phyloP scores from a whole-genome alignment of 2,329 filamentous ascomycete genomes.

The Monilinia vaccinii-corymbosi region DNA sequence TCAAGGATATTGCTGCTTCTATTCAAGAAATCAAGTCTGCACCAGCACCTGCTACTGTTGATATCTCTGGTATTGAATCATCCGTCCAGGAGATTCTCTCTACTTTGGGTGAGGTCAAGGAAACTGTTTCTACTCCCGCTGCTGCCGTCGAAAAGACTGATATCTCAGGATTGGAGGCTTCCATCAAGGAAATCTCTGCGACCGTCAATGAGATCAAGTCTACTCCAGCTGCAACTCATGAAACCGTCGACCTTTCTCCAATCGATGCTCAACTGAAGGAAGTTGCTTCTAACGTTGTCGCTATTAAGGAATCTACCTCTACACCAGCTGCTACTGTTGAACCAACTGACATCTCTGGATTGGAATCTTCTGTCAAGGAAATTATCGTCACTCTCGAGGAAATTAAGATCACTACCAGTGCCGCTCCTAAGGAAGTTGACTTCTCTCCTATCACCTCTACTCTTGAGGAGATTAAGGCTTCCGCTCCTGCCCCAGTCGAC shows the following conservation, averaged over 20 bases:
- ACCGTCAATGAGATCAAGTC: slow-evolving; percentile 17
- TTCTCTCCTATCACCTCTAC: slow-evolving; percentile 15
- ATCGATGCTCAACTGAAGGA: slow-evolving; percentile 16
- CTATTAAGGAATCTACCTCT: slow-evolving; percentile 8
- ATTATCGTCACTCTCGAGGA: slow-evolving; percentile 14
- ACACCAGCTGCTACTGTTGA: slow-evolving; percentile 11
- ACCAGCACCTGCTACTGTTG: slow-evolving; percentile 12
- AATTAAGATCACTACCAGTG: slow-evolving; percentile 4
- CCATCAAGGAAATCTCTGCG: slow-evolving; percentile 7
- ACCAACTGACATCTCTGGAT: slow-evolving; percentile 14
- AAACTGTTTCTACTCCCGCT: slow-evolving; percentile 11
- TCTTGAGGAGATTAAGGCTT: slow-evolving; percentile 12
- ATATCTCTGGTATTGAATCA: slow-evolving; percentile 14
- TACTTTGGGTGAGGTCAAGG: slow-evolving; percentile 12
- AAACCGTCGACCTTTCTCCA: slow-evolving; percentile 15
- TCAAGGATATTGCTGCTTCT: slow-evolving; percentile 12
- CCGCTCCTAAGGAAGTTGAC: slow-evolving; percentile 8
- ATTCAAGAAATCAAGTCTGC: slow-evolving; percentile 11
- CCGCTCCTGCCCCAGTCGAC: slow-evolving; percentile 11
- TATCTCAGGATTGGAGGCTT: slow-evolving; percentile 13
- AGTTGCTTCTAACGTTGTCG: slow-evolving; percentile 8
- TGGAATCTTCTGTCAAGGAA: slow-evolving; percentile 16
- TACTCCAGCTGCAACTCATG: slow-evolving; percentile 11
- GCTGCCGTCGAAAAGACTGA: slow-evolving; percentile 13
- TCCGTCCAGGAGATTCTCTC: slow-evolving; percentile 16